A percentile compares a stretch with the other conserved stretches of the same genome.
These are phyloP conservation scores for Kentomonas sorsogonicus DNA, from an alignment of 208 protist species.

Conservation along the genomic window DNA sequence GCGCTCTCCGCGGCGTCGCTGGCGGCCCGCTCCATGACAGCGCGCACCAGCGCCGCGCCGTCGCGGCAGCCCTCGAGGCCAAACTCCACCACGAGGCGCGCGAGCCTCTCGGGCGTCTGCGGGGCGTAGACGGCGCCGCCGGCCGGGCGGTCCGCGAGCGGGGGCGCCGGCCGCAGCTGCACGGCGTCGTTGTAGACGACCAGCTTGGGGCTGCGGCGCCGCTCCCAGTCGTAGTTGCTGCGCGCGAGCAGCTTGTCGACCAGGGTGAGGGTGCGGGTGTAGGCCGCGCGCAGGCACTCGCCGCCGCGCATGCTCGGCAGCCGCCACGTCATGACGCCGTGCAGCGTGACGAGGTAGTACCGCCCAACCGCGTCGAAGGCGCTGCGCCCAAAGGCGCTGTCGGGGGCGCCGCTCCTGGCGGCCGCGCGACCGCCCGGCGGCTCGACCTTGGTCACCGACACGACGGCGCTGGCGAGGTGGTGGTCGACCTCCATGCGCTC, in stretches of 20 bases:
- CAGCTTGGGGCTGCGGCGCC: constrained; percentile 50
- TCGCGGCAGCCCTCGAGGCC: constrained; percentile 71
- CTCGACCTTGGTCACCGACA: constrained; percentile 26
- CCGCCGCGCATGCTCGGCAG: constrained; percentile 61
- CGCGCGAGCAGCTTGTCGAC: constrained; percentile 43
- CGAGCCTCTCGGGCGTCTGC: constrained; percentile 27
- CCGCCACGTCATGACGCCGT: constrained; percentile 76
- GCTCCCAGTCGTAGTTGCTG: constrained; percentile 55
- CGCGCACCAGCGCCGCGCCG: constrained; percentile 44
- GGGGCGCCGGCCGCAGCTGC: constrained; percentile 29
- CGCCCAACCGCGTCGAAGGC: neutral
- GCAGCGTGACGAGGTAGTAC: constrained; percentile 58
- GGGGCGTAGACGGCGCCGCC: constrained; percentile 13
- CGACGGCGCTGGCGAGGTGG: constrained; percentile 41
- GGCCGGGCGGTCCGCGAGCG: neutral
- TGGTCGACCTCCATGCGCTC: constrained; percentile 53
- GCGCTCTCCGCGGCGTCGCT: constrained; percentile 59
- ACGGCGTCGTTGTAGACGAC: constrained; percentile 67
- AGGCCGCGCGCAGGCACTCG: constrained; percentile 41
- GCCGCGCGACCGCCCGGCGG: neutral
- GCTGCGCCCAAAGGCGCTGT: constrained; percentile 13
- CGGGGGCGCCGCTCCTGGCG: neutral
- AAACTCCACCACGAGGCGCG: constrained; percentile 65
- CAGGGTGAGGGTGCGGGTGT: constrained; percentile 60
- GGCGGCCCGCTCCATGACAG: constrained; percentile 59